Percentiles rank a stretch among this genome's conserved stretches.
These are phyloP conservation scores for Saccharomycopsis babjevae DNA, from an alignment of 805 yeast genomes.

Conservation along the genomic window DNA sequence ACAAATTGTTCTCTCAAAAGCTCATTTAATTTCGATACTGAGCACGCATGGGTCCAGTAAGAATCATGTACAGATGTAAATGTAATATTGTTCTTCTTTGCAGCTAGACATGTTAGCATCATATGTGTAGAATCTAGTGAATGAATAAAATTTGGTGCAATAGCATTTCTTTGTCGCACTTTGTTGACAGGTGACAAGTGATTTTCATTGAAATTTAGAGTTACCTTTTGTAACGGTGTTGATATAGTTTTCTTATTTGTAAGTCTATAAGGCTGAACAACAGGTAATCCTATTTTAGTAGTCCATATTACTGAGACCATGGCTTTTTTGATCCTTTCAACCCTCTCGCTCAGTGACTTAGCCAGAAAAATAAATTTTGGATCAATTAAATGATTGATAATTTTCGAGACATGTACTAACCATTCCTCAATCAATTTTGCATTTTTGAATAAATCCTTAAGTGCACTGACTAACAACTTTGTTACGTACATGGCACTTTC, in stretches of 20 bases:
- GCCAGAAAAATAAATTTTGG: neutral
- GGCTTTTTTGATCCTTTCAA: neutral
- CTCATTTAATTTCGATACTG: constrained; percentile 60
- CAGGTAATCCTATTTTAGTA: constrained; percentile 2
- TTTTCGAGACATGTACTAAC: neutral
- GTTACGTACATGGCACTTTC: neutral
- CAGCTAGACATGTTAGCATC: constrained; percentile 76
- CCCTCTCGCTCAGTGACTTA: neutral
- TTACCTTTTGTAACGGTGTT: constrained; percentile 2
- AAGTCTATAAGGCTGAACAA: constrained; percentile 1
- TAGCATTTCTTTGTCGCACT: neutral
- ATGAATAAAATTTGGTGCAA: constrained; percentile 49
- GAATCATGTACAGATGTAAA: constrained; percentile 98
- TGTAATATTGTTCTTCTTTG: constrained; percentile 51
- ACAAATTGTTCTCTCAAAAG: constrained; percentile 72
- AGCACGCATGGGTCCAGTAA: constrained; percentile 93
- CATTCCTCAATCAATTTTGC: constrained; percentile 7
- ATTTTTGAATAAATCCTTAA: neutral
- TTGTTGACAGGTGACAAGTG: neutral
- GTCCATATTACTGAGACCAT: constrained; percentile 2
- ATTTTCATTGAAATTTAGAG: neutral
- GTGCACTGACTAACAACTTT: neutral
- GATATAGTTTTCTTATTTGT: neutral
- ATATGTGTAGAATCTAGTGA: constrained; percentile 95
- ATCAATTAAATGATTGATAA: neutral